Conservation (phyloP, 371 early-diverging fungal species). For the Mortierella sp. region DNA sequence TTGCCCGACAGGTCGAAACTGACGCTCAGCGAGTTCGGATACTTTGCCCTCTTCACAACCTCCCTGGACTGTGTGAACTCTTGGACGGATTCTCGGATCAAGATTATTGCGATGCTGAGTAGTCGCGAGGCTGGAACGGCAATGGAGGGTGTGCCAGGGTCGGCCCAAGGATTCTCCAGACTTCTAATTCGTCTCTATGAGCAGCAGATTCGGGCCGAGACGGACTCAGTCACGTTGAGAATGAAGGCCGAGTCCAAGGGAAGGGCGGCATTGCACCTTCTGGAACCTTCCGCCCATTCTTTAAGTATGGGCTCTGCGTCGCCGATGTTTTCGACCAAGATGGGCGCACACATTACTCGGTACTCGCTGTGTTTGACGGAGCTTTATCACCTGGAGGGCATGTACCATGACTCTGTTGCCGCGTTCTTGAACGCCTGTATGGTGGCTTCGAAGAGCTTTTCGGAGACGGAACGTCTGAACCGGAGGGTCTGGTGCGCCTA, state of each 20-base stretch:
- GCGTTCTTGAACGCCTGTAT: constrained; percentile 51
- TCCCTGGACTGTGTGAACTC: constrained; percentile 53
- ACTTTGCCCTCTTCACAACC: constrained; percentile 54
- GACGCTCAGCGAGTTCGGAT: constrained; percentile 56
- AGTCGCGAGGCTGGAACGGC: constrained; percentile 37
- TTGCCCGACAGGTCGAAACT: constrained; percentile 38
- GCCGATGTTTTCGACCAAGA: constrained; percentile 30
- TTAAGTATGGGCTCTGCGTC: background rate
- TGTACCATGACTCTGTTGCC: constrained; percentile 45
- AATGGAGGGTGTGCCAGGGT: constrained; percentile 28
- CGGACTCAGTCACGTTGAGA: constrained; percentile 28
- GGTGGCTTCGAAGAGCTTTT: constrained; percentile 43
- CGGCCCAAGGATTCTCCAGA: constrained; percentile 29
- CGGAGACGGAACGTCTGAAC: constrained; percentile 35
- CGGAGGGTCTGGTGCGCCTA: constrained; percentile 41
- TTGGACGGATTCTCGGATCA: constrained; percentile 44
- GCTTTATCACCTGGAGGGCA: constrained; percentile 45
- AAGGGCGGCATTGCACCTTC: background rate
- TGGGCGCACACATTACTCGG: constrained; percentile 27
- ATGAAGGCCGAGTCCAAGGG: constrained; percentile 23
- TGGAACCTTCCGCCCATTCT: background rate
- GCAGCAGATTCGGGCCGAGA: constrained; percentile 36
- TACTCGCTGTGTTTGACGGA: constrained; percentile 51
- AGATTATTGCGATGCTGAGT: constrained; percentile 48
- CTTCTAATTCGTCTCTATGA: constrained; percentile 44